Percentiles rank a stretch among this genome's conserved stretches.
Evolutionary conservation across 352 stramenopile species (phyloP).

Genomic region (Pythium periplocum): DNA sequence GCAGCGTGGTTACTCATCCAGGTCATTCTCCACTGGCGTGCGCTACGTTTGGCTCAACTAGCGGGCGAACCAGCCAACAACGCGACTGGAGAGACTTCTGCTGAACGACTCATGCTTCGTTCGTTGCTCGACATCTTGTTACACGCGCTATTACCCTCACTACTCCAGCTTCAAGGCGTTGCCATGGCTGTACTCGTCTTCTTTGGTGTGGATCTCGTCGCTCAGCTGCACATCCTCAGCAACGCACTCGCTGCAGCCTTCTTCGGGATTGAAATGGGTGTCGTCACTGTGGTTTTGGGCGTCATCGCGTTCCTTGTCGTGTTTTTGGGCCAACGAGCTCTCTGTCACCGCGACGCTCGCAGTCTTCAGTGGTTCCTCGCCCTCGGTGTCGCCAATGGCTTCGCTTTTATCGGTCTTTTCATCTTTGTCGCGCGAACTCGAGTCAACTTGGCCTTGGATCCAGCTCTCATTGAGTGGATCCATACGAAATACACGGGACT

Average conservation of each 20-base stretch:
- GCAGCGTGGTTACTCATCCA: constrained; percentile 13
- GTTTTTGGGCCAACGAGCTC: background rate
- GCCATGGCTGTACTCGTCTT: constrained; percentile 3
- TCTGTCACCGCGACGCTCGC: constrained; percentile 4
- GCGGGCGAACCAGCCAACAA: constrained; percentile 4
- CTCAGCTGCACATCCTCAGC: constrained; percentile 16
- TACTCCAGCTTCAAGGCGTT: constrained; percentile 7
- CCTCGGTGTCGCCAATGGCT: constrained; percentile 1
- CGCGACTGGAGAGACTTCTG: background rate
- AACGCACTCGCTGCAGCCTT: constrained; percentile 12
- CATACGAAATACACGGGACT: constrained; percentile 16
- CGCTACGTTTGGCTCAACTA: constrained; percentile 14
- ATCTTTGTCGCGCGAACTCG: constrained; percentile 6
- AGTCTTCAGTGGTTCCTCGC: constrained; percentile 11
- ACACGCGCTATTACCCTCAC: constrained; percentile 4
- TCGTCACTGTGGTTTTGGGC: background rate
- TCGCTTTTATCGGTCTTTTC: constrained; percentile 5
- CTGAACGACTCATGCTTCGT: background rate
- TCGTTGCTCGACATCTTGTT: constrained; percentile 11
- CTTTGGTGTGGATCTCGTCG: constrained; percentile 13
- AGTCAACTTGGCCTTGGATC: constrained; percentile 19
- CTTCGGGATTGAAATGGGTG: constrained; percentile 13
- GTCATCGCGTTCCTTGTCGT: constrained; percentile 5
- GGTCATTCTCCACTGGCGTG: constrained; percentile 21
- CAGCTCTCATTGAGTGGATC: constrained; percentile 12